Base-by-base conservation (phyloP, 225 moss, liverwort and hornwort species). In the Polytrichum commune region DNA sequence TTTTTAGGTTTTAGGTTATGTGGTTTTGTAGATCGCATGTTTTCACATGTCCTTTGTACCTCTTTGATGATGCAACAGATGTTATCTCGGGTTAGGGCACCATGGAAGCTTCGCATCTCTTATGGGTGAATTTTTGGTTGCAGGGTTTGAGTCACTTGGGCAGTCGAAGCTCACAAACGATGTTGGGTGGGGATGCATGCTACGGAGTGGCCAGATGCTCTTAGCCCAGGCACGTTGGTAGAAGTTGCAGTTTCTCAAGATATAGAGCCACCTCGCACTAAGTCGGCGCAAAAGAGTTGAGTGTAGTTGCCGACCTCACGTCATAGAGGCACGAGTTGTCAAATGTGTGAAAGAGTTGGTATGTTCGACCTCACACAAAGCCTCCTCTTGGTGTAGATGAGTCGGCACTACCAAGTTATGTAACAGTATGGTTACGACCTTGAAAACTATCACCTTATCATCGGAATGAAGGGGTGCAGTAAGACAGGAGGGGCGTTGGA, bases 161-260 rank as follows among this genome's bases (percentile, higher is more conserved):
- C 90, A 89, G 75, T 87, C 85, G 10, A 98, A 95, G 70, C 67
- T 80, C 69, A 95, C 98, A 32, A 93, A 86, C 83, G 98, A 95
- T 80, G 90, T 89, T 60, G 98, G 98, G 24, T 98, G 98, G 98
- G 98, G 98, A 73, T 98, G 98, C 82, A 98, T 98, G 98, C 74
- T 98, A 68, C 91, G 98, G 62, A 98, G 98, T 72, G 98, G 98
- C 70, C 98, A 98, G 85, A 98, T 98, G 95, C 98, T 98, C 77
- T 84, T 98, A 82, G 98, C 98, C 73, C 95, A 98, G 93, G 96
- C 93, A 75, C 26, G 58, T 58, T 23, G 58, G 24, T 58, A 46
- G 16, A 46, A 46, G 10, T 46, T 16, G 46, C 46, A 13, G 46
- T 13, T 46, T 13, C 16, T 46, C 46, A 13, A 33, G 38, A 38